These are phyloP conservation scores for Kodamaea hsintzibuensis DNA, from an alignment of 805 yeast genomes.

Conservation along the genomic window DNA sequence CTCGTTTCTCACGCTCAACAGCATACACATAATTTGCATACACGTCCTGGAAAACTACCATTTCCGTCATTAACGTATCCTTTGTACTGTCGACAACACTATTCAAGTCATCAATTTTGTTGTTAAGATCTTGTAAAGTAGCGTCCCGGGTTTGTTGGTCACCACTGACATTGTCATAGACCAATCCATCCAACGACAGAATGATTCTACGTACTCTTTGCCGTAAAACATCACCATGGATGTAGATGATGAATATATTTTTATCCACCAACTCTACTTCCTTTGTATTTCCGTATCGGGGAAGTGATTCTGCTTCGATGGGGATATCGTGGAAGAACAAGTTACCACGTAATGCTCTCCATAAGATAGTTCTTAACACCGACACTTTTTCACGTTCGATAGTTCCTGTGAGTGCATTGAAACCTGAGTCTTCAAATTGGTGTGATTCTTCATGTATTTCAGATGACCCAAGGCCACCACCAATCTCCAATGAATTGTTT, in stretches of 20 bases:
- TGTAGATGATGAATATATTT: slow-evolving; percentile 38
- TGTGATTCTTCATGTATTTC: background rate
- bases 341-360: slow-evolving; percentile 47
- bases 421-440: slow-evolving; percentile 21
- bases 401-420: slow-evolving; percentile 38
- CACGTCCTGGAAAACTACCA: slow-evolving; percentile 35
- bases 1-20: slow-evolving; percentile 55
- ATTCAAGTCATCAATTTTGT: slow-evolving; percentile 31
- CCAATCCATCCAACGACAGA: slow-evolving; percentile 38
- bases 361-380: slow-evolving; percentile 38
- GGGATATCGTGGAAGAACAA: slow-evolving; percentile 42
- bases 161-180: slow-evolving; percentile 39
- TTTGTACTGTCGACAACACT: slow-evolving; percentile 35
- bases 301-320: slow-evolving; percentile 21
- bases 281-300: slow-evolving; percentile 12
- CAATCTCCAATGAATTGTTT: slow-evolving; percentile 11
- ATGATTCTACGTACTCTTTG: slow-evolving; percentile 37
- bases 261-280: slow-evolving; percentile 26
- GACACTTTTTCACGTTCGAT: slow-evolving; percentile 37
- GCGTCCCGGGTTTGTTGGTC: slow-evolving; percentile 24
- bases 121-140: slow-evolving; percentile 32
- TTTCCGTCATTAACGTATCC: slow-evolving; percentile 39
- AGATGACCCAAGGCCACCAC: background rate
- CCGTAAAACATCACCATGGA: slow-evolving; percentile 41
- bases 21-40: slow-evolving; percentile 32